Conservation (phyloP, 1,284 basidiomycete genomes). For the Marasmius oreades region DNA sequence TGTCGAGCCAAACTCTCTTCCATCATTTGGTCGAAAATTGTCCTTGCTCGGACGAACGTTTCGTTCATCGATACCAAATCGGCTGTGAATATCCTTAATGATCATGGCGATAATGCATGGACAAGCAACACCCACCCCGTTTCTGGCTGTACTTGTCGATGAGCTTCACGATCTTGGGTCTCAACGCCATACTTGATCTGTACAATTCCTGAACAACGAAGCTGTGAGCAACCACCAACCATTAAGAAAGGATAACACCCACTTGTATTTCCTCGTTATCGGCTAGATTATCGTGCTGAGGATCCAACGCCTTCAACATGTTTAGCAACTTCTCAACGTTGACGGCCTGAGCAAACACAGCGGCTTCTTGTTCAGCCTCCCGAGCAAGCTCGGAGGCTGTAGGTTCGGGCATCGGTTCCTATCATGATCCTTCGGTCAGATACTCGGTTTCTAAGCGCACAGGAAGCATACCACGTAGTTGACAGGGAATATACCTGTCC, state of each 20-base stretch:
- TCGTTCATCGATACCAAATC: conserved; percentile 90
- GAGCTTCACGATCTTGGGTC: conserved; percentile 93
- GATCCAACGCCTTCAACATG: conserved; percentile 78
- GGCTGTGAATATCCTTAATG: conserved; percentile 36
- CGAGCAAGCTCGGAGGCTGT: conserved; percentile 74
- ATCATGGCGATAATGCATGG: not conserved
- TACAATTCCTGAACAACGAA: conserved; percentile 72
- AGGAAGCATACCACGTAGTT: conserved; percentile 77
- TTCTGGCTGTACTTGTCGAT: conserved; percentile 99
- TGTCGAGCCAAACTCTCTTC: conserved; percentile 82
- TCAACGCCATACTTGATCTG: conserved; percentile 81
- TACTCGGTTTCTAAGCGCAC: conserved; percentile 5
- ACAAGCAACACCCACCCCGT: conserved; percentile 47
- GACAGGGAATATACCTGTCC: conserved; percentile 97
- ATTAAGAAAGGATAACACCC: conserved; percentile 11
- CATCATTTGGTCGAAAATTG: conserved; percentile 89
- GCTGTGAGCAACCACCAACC: not conserved
- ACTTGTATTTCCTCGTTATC: conserved; percentile 95
- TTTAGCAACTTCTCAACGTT: conserved; percentile 87
- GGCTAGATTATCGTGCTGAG: conserved; percentile 68
- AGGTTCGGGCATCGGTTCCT: conserved; percentile 87
- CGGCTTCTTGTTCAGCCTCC: conserved; percentile 88
- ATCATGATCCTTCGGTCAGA: conserved; percentile 25
- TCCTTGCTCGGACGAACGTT: conserved; percentile 78
- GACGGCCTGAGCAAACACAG: conserved; percentile 80